Percentiles rank a stretch among this genome's conserved stretches.
Evolutionary conservation across 176 grass and related monocot genomes (phyloP).

Genomic region (Melocanna baccifera): DNA sequence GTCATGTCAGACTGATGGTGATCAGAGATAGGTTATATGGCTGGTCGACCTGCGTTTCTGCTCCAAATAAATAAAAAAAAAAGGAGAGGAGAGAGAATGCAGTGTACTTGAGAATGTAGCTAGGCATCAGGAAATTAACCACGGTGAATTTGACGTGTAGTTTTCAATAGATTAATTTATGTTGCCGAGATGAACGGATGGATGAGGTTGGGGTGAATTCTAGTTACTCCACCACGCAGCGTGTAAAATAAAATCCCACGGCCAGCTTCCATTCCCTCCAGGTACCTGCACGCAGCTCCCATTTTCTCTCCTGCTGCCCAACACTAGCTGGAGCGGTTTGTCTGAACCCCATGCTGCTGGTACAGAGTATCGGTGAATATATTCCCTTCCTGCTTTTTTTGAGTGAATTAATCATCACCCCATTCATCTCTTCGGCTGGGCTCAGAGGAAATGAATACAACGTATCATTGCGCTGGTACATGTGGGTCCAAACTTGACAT

Average conservation of each 20-base stretch:
- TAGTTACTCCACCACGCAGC: no score
- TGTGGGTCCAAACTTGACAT: not conserved
- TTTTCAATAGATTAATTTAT: no score
- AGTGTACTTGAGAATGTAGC: no score
- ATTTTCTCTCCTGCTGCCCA: not conserved
- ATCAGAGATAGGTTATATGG: not conserved
- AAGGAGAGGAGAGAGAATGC: no score
- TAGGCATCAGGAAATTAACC: no score
- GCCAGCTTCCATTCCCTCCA: not conserved
- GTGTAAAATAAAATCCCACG: not conserved
- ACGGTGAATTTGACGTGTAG: no score
- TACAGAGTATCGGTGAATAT: slow-evolving; percentile 16
- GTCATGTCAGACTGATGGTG: not conserved
- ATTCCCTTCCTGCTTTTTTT: slow-evolving; percentile 18
- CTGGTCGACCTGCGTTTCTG: not conserved
- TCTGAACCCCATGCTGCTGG: not conserved
- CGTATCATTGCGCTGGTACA: slow-evolving; percentile 11
- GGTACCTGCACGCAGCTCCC: not conserved
- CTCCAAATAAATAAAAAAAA: not conserved
- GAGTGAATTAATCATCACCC: slow-evolving; percentile 25
- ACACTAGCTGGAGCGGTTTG: not conserved
- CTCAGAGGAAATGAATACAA: not conserved
- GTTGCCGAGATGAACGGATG: not conserved
- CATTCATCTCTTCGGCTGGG: slow-evolving; percentile 8
- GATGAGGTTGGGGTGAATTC: not conserved